Evolutionary conservation across 2,329 filamentous ascomycete genomes (phyloP).

Genomic region (Aspergillus caelatus): DNA sequence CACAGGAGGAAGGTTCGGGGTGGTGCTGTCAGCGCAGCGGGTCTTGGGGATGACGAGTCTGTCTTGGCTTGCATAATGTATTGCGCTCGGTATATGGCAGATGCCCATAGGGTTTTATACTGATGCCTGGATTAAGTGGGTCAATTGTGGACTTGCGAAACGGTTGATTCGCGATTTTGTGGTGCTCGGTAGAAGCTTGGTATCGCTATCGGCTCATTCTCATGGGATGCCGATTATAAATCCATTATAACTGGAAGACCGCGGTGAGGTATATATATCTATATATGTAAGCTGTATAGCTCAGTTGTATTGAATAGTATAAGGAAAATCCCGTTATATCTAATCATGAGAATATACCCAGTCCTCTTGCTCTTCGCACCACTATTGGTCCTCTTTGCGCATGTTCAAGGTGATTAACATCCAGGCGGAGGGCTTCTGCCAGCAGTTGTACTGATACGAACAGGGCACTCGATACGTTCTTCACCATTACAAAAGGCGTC

Average conservation of each 20-base stretch:
- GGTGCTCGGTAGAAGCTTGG: not conserved
- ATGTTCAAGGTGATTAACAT: not conserved
- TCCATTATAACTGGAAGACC: not conserved
- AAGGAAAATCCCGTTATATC: too few species aligned
- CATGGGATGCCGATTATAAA: not conserved
- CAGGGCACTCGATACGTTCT: not conserved
- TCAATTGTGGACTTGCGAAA: not conserved
- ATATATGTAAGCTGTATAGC: not conserved
- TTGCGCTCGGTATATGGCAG: not conserved
- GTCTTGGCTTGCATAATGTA: slow-evolving; percentile 1
- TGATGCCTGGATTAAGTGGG: not conserved
- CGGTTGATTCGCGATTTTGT: not conserved
- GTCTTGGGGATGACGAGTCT: slow-evolving; percentile 1
- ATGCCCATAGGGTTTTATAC: not conserved
- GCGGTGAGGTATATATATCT: not conserved
- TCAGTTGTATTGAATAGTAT: not conserved
- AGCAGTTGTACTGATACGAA: not conserved
- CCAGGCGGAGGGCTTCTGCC: too few species aligned
- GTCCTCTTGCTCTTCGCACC: not conserved
- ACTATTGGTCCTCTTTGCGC: not conserved
- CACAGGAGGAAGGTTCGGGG: too few species aligned
- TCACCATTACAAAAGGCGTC: not conserved
- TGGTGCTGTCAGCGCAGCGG: not conserved
- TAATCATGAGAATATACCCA: not conserved
- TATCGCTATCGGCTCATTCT: not conserved